phyloP scores from a whole-genome alignment of 2,329 filamentous ascomycete genomes.

The Anthostomella pinea region DNA sequence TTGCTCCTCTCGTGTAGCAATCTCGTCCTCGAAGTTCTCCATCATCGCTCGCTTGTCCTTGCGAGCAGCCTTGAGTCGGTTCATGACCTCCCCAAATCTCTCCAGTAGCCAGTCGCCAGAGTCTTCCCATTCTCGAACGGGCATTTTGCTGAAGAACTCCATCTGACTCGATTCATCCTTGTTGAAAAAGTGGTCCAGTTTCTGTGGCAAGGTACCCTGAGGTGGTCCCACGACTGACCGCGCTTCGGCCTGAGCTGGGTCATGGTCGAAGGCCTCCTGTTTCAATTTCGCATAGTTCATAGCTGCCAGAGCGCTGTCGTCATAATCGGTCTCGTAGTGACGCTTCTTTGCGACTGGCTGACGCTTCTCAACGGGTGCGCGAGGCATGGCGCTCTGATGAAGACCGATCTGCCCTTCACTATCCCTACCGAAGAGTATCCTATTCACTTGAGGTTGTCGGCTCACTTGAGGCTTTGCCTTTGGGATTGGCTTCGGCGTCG shows the following conservation, averaged over 20 bases:
- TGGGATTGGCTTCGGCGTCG: conserved; percentile 24
- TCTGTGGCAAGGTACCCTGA: conserved; percentile 43
- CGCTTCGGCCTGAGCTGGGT: conserved; percentile 47
- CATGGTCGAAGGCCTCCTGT: conserved; percentile 54
- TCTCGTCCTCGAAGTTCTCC: conserved; percentile 52
- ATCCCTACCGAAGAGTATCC: conserved; percentile 25
- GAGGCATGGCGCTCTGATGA: conserved; percentile 28
- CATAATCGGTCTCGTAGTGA: conserved; percentile 47
- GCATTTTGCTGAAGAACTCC: conserved; percentile 53
- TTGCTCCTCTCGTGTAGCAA: conserved; percentile 52
- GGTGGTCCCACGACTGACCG: conserved; percentile 34
- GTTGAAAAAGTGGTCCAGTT: conserved; percentile 45
- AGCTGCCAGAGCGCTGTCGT: conserved; percentile 50
- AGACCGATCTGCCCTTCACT: conserved; percentile 19
- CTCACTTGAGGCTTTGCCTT: conserved; percentile 24
- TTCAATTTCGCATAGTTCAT: conserved; percentile 53
- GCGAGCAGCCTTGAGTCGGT: conserved; percentile 46
- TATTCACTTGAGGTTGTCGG: conserved; percentile 24
- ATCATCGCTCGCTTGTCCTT: conserved; percentile 49
- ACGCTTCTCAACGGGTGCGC: conserved; percentile 20
- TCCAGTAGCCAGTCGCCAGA: conserved; percentile 60
- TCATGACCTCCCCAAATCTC: conserved; percentile 50
- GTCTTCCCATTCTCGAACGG: conserved; percentile 56
- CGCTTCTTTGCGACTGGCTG: conserved; percentile 26
- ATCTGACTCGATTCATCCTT: conserved; percentile 40